Base-by-base conservation (phyloP, 2,329 filamentous ascomycete species). In the Fusarium abutilonis region DNA sequence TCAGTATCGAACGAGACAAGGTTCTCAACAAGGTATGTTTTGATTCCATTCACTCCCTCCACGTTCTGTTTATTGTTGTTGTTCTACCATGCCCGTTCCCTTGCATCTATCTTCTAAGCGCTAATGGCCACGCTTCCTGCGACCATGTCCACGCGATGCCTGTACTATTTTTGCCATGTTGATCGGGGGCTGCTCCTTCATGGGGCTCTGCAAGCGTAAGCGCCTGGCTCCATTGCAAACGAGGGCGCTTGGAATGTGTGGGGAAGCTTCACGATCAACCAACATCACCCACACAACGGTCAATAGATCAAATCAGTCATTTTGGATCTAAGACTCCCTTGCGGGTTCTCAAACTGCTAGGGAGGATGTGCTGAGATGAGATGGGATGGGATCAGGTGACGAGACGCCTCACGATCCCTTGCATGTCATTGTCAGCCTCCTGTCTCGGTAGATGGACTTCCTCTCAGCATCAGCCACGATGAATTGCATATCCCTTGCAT, bases 1-100 rank as follows among this genome's bases (percentile, higher is more conserved):
- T 89, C 74, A 95, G 89, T 75, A 83, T 93, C 10, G 93, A 98
- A 75, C 85, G 89, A 64, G 93, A 97, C 78, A 93, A 93, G 77
- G 82, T 95, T 54, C 92, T 94, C 17, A 90, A 91, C 67, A 93
- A 95, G 78, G 89, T 89, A 80, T 54, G 82, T 80, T 63, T 60
- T 50, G 43, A 51, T 80, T 64, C 65, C 40, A 32, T 61, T 53
- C 43, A 66, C 56, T 56, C 62, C 40, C 57, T 61, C 41, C 45
- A 59, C 17, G 50, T 67, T 60, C 17, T 56, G 58, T 56, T 59
- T 63, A 32, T 56, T 52, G 42, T 58, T 49, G 32, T 53, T 49
- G 36, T 39, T 50, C 40, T 62, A 48, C 44, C n/a, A 62, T 65
- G 39, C 56, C 59, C 44, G 45, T 36, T 54, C 55, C 64, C 60